phyloP scores from a whole-genome alignment of 2,329 filamentous ascomycete species.

The Dactylella cylindrospora region DNA sequence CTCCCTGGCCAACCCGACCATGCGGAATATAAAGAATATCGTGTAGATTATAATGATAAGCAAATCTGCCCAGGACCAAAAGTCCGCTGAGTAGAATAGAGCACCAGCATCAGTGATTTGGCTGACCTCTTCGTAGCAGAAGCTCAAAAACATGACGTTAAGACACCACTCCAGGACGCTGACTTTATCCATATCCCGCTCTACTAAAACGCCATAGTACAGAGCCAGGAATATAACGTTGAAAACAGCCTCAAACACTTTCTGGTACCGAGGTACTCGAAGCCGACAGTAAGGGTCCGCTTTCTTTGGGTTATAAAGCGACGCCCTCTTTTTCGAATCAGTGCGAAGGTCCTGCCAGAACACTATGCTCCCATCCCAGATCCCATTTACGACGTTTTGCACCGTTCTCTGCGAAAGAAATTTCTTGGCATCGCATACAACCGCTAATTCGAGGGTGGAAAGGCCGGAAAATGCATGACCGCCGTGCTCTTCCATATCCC shows the following conservation, averaged over 20 bases:
- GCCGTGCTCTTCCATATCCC: slow-evolving; percentile 62
- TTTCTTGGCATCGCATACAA: slow-evolving; percentile 77
- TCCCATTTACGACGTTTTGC: slow-evolving; percentile 78
- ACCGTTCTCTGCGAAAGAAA: slow-evolving; percentile 79
- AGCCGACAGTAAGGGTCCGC: slow-evolving; percentile 74
- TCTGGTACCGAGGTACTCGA: slow-evolving; percentile 79
- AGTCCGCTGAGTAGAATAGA: slow-evolving; percentile 79
- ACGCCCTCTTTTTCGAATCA: slow-evolving; percentile 71
- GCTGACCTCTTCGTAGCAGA: slow-evolving; percentile 69
- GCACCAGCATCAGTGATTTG: slow-evolving; percentile 84
- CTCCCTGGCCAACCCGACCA: slow-evolving; percentile 65
- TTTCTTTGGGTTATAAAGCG: slow-evolving; percentile 68
- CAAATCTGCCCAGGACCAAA: slow-evolving; percentile 75
- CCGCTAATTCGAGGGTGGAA: slow-evolving; percentile 84
- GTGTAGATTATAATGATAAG: slow-evolving; percentile 73
- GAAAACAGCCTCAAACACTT: slow-evolving; percentile 79
- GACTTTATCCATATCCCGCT: slow-evolving; percentile 31
- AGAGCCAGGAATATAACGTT: slow-evolving; percentile 74
- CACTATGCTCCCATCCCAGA: slow-evolving; percentile 83
- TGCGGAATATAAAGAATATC: slow-evolving; percentile 71
- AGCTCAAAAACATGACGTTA: slow-evolving; percentile 42
- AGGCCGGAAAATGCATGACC: slow-evolving; percentile 73
- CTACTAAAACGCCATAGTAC: slow-evolving; percentile 81
- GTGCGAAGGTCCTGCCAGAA: slow-evolving; percentile 82
- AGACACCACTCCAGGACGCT: slow-evolving; percentile 39